Evolutionary conservation across 108 stramenopile species (phyloP).

Genomic region (Mediolabrus comicus): DNA sequence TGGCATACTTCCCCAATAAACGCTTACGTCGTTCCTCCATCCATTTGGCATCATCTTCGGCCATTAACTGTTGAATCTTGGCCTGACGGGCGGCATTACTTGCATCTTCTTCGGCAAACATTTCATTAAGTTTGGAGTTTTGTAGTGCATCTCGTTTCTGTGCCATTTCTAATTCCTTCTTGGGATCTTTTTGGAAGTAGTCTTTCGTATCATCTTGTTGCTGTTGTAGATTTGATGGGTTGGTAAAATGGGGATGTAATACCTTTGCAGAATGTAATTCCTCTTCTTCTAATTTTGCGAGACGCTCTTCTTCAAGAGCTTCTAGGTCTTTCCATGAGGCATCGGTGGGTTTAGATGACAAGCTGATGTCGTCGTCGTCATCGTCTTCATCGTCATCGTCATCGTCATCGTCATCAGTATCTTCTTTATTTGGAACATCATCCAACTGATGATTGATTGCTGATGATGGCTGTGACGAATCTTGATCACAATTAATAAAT

Average conservation of each 20-base stretch:
- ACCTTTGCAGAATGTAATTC: not conserved
- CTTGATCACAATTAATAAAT: not conserved
- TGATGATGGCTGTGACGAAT: too few relatives aligned
- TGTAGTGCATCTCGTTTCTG: constrained; percentile 26
- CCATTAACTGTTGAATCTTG: constrained; percentile 47
- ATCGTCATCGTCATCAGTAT: not conserved
- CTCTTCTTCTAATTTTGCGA: not conserved
- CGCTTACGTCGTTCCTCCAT: constrained; percentile 56
- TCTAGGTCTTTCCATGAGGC: not conserved
- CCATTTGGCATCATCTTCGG: constrained; percentile 64
- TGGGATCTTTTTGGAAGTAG: constrained; percentile 1
- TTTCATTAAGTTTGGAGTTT: constrained; percentile 39
- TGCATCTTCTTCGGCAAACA: constrained; percentile 39
- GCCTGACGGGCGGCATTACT: constrained; percentile 21
- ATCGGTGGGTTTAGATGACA: not conserved
- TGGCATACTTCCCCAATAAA: constrained; percentile 70
- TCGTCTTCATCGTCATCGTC: constrained; percentile 2
- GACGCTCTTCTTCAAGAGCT: not conserved
- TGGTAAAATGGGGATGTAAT: not conserved
- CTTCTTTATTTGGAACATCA: not conserved
- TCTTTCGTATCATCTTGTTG: constrained; percentile 8
- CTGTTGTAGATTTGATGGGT: constrained; percentile 7
- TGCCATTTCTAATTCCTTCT: constrained; percentile 17
- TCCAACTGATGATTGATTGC: too few relatives aligned
- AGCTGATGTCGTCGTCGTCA: not conserved